Evolutionary conservation across 139 green algal species (phyloP).

Genomic region (Astrephomene gubernaculifera): DNA sequence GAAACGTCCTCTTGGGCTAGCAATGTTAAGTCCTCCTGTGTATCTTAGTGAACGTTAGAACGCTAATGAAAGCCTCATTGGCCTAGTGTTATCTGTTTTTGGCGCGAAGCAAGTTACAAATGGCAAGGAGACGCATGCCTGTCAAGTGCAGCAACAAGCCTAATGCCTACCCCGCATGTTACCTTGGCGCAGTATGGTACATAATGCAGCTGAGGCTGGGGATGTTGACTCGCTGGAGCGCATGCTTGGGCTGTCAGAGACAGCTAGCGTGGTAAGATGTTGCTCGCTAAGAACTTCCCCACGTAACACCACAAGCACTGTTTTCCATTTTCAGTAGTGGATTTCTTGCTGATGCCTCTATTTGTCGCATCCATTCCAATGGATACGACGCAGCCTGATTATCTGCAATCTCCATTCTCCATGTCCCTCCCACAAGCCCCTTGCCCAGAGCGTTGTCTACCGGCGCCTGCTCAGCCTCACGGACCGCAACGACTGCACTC

Average conservation of each 20-base stretch:
- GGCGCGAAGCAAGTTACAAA: too few relatives aligned
- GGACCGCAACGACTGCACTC: constrained; percentile 75
- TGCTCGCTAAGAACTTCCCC: too few relatives aligned
- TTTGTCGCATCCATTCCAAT: not conserved
- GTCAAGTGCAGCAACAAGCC: too few relatives aligned
- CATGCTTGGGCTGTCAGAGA: constrained; percentile 54
- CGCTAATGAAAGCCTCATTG: too few relatives aligned
- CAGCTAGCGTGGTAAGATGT: not conserved
- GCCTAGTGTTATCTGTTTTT: too few relatives aligned
- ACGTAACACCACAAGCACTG: too few relatives aligned
- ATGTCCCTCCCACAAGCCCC: not conserved
- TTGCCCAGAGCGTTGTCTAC: not conserved
- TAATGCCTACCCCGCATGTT: too few relatives aligned
- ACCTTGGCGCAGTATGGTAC: too few relatives aligned
- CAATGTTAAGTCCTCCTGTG: not conserved
- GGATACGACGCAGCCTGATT: not conserved
- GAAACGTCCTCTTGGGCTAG: not conserved
- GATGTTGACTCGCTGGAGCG: constrained; percentile 55
- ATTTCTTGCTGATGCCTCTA: not conserved
- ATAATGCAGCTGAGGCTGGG: constrained; percentile 76
- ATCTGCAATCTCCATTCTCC: not conserved
- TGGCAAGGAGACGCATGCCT: too few relatives aligned
- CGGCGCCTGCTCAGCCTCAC: constrained; percentile 54
- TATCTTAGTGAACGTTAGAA: too few relatives aligned
- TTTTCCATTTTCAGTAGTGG: too few relatives aligned